phyloP scores from a whole-genome alignment of 306 rosid species.

The Prunus campanulata region DNA sequence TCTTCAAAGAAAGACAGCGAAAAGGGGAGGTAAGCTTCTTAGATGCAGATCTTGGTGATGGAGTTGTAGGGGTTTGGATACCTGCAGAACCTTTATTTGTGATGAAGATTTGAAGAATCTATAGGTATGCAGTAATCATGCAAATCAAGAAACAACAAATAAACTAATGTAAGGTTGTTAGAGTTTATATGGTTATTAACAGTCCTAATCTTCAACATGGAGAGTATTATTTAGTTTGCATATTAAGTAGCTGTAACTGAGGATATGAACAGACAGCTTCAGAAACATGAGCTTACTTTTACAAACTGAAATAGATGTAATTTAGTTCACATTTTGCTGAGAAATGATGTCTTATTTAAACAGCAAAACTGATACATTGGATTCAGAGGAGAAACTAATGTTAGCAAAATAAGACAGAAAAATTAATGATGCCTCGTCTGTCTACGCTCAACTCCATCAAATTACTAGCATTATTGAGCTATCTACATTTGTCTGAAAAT shows the following conservation, averaged over 20 bases:
- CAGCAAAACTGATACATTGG: too few relatives aligned
- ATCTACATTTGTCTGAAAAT: not conserved
- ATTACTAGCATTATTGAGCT: not conserved
- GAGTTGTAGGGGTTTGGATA: conserved; percentile 41
- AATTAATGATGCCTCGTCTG: not conserved
- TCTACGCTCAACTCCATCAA: not conserved
- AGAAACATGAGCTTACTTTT: not conserved
- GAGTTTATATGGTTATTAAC: not conserved
- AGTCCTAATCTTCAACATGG: not conserved
- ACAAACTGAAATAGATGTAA: not conserved
- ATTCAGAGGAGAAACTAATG: too few relatives aligned
- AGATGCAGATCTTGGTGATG: conserved; percentile 82
- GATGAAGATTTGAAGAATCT: conserved; percentile 13
- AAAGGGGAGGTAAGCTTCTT: conserved; percentile 81
- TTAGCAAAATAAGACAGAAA: too few relatives aligned
- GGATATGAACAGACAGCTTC: not conserved
- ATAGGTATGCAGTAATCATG: conserved; percentile 3
- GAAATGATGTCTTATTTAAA: too few relatives aligned
- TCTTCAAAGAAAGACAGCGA: conserved; percentile 90
- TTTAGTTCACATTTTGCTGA: too few relatives aligned
- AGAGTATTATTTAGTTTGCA: not conserved
- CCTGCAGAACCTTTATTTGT: conserved; percentile 40
- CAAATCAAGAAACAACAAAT: not conserved
- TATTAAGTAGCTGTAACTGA: not conserved
- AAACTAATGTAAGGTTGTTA: not conserved